phyloP scores from a whole-genome alignment of 2,329 filamentous ascomycete genomes.

The Ophiostoma montium region DNA sequence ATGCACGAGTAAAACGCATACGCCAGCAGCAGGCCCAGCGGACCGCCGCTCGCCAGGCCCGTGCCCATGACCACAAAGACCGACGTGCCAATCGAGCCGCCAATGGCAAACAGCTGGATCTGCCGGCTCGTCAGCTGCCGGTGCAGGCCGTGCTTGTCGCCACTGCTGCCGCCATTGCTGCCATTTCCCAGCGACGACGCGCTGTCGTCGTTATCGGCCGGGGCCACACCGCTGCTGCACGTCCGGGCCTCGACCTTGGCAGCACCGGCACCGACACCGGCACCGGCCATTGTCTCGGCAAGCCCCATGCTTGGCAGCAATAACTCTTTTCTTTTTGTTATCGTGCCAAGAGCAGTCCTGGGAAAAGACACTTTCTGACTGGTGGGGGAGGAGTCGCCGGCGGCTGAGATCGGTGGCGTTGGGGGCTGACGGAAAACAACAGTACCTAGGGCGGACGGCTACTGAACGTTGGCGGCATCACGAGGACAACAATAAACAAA shows the following conservation, averaged over 20 bases:
- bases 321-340: neutral
- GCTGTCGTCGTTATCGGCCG: neutral
- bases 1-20: constrained; percentile 41
- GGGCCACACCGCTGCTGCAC: neutral
- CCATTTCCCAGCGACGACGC: neutral
- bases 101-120: constrained; percentile 44
- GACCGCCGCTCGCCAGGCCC: constrained; percentile 23
- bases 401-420: no score
- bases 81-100: constrained; percentile 42
- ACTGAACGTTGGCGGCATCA: no score
- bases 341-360: no score
- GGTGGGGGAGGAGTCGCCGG: no score
- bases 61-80: constrained; percentile 49
- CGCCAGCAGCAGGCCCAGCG: constrained; percentile 35
- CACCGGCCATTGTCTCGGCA: neutral
- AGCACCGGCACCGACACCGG: constrained; percentile 20
- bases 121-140: constrained; percentile 38
- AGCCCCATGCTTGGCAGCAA: neutral
- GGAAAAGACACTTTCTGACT: no score
- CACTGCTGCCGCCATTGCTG: neutral
- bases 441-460: no score
- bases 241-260: neutral
- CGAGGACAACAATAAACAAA: neutral
- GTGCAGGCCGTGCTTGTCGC: constrained; percentile 19
- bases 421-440: no score